Conservation (phyloP, 306 rosid species). For the Purshia tridentata region DNA sequence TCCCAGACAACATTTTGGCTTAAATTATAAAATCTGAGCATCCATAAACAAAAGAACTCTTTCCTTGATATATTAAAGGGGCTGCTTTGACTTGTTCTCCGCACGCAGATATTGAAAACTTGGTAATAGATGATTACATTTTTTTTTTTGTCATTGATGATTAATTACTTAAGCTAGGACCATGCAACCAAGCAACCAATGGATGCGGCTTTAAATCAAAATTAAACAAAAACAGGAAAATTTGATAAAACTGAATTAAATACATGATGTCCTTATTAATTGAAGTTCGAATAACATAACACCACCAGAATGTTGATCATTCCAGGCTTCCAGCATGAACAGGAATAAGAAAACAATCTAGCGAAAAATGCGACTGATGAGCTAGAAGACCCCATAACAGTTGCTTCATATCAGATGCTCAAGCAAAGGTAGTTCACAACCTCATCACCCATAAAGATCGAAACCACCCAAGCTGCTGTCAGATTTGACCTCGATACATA, state of each 20-base stretch:
- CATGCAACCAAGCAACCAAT: no score
- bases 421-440: not conserved
- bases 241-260: not conserved
- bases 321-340: not conserved
- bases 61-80: no score
- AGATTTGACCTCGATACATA: constrained; percentile 2
- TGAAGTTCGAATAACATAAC: not conserved
- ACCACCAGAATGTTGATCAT: not conserved
- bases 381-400: not conserved
- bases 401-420: constrained; percentile 1
- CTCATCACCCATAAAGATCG: not conserved
- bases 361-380: not conserved
- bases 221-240: no score
- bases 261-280: not conserved
- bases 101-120: no score
- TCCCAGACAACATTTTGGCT: no score
- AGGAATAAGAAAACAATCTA: not conserved
- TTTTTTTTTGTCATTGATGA: no score
- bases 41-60: no score
- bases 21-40: no score
- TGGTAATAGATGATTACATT: no score
- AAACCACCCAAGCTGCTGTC: constrained; percentile 7
- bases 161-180: no score
- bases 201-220: not conserved
- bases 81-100: not conserved